phyloP scores from a whole-genome alignment of 2,329 filamentous ascomycete species.

The Colletotrichum truncatum region DNA sequence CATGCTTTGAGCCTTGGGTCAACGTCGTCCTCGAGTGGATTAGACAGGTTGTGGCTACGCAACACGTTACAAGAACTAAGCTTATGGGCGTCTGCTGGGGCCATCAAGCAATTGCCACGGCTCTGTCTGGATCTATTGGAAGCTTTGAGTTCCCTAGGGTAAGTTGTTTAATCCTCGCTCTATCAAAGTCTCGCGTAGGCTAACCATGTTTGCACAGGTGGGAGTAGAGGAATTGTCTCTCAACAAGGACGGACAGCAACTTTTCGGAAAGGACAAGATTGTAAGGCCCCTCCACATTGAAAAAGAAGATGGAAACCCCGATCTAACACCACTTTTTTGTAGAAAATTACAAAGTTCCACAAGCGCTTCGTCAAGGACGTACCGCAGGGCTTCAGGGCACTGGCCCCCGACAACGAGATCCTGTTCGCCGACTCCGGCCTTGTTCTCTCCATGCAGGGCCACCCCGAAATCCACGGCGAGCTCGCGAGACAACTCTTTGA shows the following conservation, averaged over 20 bases:
- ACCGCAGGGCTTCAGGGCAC: constrained; percentile 7
- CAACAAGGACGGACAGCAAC: constrained; percentile 1
- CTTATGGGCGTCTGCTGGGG: constrained; percentile 24
- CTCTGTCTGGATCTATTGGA: constrained; percentile 6
- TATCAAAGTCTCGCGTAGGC: neutral
- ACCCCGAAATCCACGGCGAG: constrained; percentile 26
- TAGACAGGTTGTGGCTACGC: constrained; percentile 6
- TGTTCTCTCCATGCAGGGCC: constrained; percentile 20
- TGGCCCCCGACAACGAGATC: constrained; percentile 18
- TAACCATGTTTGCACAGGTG: neutral
- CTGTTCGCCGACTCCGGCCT: constrained; percentile 9
- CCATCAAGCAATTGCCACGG: constrained; percentile 19
- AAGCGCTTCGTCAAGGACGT: constrained; percentile 19
- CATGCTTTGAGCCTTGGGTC: constrained; percentile 22
- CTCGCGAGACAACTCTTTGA: constrained; percentile 20
- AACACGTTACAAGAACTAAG: constrained; percentile 14
- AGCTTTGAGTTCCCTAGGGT: constrained; percentile 21
- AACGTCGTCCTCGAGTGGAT: constrained; percentile 18
- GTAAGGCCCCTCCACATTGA: neutral
- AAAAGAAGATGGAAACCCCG: neutral
- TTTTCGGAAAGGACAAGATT: constrained; percentile 3
- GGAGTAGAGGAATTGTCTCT: neutral
- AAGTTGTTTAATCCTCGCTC: neutral
- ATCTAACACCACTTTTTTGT: neutral
- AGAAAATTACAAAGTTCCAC: constrained; percentile 28